Evolutionary conservation across 1,284 basidiomycete species (phyloP), one percentile per base, ranked within the genome.

Genomic region (Xerocomus amazonicus): DNA sequence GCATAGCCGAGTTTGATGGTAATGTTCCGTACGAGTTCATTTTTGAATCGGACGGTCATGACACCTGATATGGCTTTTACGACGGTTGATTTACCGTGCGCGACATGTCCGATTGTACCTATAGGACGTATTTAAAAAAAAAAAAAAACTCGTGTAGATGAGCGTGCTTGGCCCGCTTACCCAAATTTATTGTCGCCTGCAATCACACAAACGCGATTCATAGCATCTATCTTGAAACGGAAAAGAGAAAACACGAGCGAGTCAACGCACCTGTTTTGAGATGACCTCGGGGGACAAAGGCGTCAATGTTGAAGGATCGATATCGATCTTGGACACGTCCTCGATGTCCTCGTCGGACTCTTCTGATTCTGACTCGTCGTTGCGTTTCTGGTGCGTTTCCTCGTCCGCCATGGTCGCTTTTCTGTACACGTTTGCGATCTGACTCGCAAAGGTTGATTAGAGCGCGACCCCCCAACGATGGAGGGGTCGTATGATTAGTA

Each of bases 31-130:
- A 97, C 93, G 48, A 97, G 81, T 72, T 99, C 97, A 72, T 97
- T 98, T 80, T 99, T 99, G 76, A 99, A 99, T 62, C 96, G 83
- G 51, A 99, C 96, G 28, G 96, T 99, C 83, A 92, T 90, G 12
- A 98, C 96, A n/a, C 96, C 96, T 14, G 96, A 98, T 70, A 99
- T 98, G 43, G 96, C 96, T 73, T 98, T 96, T 56, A 98, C 97
- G 45, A 98, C 96, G 8, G 96, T 98, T 46, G 94, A 97, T 77
- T 99, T 98, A 63, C 96, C 96, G 80, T 99, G 96, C 28, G 92
- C 92, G 79, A 96, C 93, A 80, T 97, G 93, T 47, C 92, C 93
- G 63, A 97, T 97, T 32, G 93, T 97, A 56, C 92, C 91, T 89
- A n/a, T n/a, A n/a, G n/a, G n/a, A n/a, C n/a, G n/a, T n/a, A n/a